Evolutionary conservation across 805 yeast species (phyloP).

Genomic region (Hanseniaspora thailandica): DNA sequence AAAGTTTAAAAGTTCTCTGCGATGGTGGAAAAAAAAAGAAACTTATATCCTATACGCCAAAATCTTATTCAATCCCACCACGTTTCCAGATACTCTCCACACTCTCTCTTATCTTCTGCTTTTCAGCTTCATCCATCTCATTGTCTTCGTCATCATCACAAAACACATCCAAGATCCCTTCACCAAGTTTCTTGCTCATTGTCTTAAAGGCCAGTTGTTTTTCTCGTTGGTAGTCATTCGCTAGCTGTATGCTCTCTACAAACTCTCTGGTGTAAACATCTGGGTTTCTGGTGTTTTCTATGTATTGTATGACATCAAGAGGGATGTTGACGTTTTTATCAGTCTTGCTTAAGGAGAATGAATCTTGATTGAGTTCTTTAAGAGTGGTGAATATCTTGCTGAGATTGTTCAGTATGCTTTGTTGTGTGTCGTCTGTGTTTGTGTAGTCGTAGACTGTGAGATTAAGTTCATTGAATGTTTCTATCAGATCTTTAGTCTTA

Average conservation of each 20-base stretch:
- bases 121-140: conserved; percentile 2
- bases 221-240: conserved; percentile 80
- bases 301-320: conserved; percentile 74
- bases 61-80: not conserved
- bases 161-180: conserved; percentile 59
- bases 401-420: conserved; percentile 35
- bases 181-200: conserved; percentile 55
- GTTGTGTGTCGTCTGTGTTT: conserved; percentile 70
- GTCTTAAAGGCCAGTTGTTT: conserved; percentile 58
- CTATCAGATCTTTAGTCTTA: conserved; percentile 44
- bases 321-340: conserved; percentile 47
- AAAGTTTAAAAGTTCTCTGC: not conserved
- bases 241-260: conserved; percentile 81
- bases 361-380: conserved; percentile 25
- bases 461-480: conserved; percentile 78
- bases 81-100: conserved; percentile 10
- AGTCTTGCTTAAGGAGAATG: conserved; percentile 17
- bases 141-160: conserved; percentile 32
- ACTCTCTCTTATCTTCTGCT: not conserved
- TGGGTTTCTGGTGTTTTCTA: conserved; percentile 94
- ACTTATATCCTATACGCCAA: not conserved
- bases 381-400: conserved; percentile 35
- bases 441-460: conserved; percentile 88
- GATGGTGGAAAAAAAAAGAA: not conserved
- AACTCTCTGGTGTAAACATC: conserved; percentile 95